Evolutionary conservation across 108 stramenopile genomes (phyloP), one percentile per base, ranked within the genome.

Genomic region (Nannochloropsis gaditana): DNA sequence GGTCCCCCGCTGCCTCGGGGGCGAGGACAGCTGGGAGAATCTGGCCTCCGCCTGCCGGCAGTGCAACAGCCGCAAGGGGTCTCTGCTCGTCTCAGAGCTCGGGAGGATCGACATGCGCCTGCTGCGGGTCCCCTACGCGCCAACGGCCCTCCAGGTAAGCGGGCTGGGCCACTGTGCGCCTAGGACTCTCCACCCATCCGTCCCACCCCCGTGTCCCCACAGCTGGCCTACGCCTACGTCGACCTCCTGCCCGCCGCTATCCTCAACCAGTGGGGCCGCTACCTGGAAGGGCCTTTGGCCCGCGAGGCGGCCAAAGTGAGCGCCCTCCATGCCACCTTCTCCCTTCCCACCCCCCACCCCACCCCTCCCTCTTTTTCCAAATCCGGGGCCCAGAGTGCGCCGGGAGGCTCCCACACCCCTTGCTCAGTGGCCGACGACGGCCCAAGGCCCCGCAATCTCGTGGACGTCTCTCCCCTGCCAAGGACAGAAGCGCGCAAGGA

Each of bases 11-110:
- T 73, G 59, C 2, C 59, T 73, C 19, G 59, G 59, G 59, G 59
- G 59, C 19, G 59, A 73, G 59, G 59, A 73, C n/a, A 73, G 59
- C 59, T 73, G 59, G 59, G 59, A 73, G 59, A 73, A 73, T n/a
- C 59, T 73, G 59, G 59, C 59, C 19, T n/a, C 19, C 59, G 59
- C 59, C 59, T 73, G 59, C 59, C 15, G 15, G 59, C 59, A 8
- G 59, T 73, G 59, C 59, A 73, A 73, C 59, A 73, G 59, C 59
- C 59, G 59, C 19, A 73, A 73, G 6, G 59, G 59, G 59, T 73
- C 59, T 6, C 59, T 73, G 59, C 59, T 15, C 19, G 59, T 73
- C 19, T 15, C 15, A n/a, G 59, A 73, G 59, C n/a, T 73, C 19
- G 59, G 59, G 5, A 73, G n/a, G 59, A 73, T 73, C 59, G n/a